Evolutionary conservation across 1,284 basidiomycete genomes (phyloP), one percentile per base, ranked within the genome.

Genomic region (Sporisorium graminicola): DNA sequence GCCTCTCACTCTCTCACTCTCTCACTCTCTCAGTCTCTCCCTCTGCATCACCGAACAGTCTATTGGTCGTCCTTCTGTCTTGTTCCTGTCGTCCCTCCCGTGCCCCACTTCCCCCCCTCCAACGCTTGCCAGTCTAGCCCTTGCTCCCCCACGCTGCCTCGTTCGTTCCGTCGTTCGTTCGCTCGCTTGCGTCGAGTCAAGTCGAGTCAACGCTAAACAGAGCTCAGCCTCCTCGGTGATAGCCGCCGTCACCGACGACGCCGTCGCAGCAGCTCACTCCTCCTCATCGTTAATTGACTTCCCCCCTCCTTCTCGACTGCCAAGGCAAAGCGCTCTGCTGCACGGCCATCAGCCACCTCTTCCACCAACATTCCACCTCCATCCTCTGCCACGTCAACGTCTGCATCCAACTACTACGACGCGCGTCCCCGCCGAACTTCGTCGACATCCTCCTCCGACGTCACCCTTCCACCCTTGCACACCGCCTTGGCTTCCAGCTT

Each of bases 401-500:
- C 58, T 16, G 37, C 37, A 31, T 31, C 29, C 29, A 31, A 5
- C 40, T 50, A 60, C 40, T 27, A 66, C 64, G 6, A 14, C 31
- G 22, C 18, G 16, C 31, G 16, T 0, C 40, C 29, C 14, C 61
- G 49, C 40, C 29, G 43, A 7, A 51, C 66, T 9, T 63, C 67
- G 22, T 65, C 67, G 35, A 58, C 57, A 9, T 42, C 47, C n/a
- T 18, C 44, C 7, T 58, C 63, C 24, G 63, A 71, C 60, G 42
- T 70, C 37, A 57, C 58, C 12, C 64, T 75, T 31, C 73, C 73
- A 10, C 71, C 71, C 44, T 58, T 65, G 24, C 65, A 47, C 26
- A 53, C 71, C 29, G 65, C 71, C n/a, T 40, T 72, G 31, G 37
- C 59, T 27, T 62, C 56, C 3, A 35, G 22, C 12, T 5, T 44